A percentile compares a stretch with the other conserved stretches of the same genome.
phyloP scores from a whole-genome alignment of 805 yeast genomes.

The Candida xiaguanensis region DNA sequence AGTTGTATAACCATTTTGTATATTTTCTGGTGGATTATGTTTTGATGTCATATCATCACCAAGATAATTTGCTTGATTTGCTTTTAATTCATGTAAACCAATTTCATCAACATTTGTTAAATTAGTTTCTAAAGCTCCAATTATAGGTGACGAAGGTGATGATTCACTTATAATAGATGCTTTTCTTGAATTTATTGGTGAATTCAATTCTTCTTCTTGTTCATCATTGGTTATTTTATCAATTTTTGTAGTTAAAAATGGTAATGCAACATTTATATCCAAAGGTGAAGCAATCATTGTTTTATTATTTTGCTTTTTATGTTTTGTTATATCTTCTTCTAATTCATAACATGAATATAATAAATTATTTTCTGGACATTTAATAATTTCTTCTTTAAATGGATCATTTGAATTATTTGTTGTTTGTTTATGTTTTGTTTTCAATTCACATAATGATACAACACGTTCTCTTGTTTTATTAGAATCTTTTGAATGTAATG shows the following conservation, averaged over 20 bases:
- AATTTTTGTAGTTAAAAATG: conserved; percentile 35
- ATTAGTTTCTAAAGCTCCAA: conserved; percentile 40
- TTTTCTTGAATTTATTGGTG: conserved; percentile 20
- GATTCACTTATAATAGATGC: conserved; percentile 21
- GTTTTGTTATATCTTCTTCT: conserved; percentile 12
- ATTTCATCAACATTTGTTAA: conserved; percentile 23
- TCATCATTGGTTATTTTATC: conserved; percentile 26
- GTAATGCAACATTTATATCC: conserved; percentile 41
- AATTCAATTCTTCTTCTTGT: conserved; percentile 1
- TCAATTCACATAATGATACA: conserved; percentile 59
- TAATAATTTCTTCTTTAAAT: conserved; percentile 58
- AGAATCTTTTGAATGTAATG: conserved; percentile 13
- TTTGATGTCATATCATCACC: conserved; percentile 18
- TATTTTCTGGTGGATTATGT: conserved; percentile 19
- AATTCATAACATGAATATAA: conserved; percentile 52
- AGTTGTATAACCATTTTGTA: conserved; percentile 33
- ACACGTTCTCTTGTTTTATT: conserved; percentile 46
- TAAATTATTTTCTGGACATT: conserved; percentile 58
- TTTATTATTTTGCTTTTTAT: conserved; percentile 7
- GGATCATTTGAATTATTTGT: conserved; percentile 32
- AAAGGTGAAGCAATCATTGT: conserved; percentile 40
- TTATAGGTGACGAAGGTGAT: conserved; percentile 29
- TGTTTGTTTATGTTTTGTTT: conserved; percentile 43
- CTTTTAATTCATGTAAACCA: conserved; percentile 18
- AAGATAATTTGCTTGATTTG: conserved; percentile 28